Conservation (phyloP, 352 stramenopile species). For the Phytopythium helicoides region DNA sequence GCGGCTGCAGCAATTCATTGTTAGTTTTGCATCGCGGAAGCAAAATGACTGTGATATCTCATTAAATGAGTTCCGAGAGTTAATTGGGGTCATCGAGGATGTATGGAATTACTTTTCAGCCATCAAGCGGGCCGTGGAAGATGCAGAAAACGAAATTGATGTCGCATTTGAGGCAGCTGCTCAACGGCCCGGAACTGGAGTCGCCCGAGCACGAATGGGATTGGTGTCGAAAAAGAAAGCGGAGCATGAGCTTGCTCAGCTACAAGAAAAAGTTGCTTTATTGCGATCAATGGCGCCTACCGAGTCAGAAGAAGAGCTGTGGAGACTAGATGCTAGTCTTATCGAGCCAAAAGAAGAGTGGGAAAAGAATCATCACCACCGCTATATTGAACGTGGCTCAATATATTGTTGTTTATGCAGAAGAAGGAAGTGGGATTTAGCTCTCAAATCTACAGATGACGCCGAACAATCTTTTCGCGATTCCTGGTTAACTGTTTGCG, state of each 20-base stretch:
- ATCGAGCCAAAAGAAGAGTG: conserved; percentile 50
- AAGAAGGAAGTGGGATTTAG: conserved; percentile 57
- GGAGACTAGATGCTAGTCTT: conserved; percentile 12
- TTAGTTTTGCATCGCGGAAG: conserved; percentile 44
- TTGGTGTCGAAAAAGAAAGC: conserved; percentile 60
- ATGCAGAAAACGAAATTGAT: conserved; percentile 63
- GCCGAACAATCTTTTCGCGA: conserved; percentile 39
- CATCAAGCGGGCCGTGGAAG: conserved; percentile 43
- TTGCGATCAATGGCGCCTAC: conserved; percentile 20
- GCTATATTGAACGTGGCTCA: conserved; percentile 54
- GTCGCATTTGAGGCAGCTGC: conserved; percentile 24
- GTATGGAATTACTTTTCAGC: conserved; percentile 40
- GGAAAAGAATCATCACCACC: conserved; percentile 71
- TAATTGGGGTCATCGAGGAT: conserved; percentile 58
- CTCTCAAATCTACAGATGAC: conserved; percentile 40
- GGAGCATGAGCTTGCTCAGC: conserved; percentile 39
- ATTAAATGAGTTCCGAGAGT: conserved; percentile 42
- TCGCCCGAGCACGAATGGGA: conserved; percentile 30
- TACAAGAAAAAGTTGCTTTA: conserved; percentile 39
- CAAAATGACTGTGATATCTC: conserved; percentile 23
- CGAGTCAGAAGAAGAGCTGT: conserved; percentile 17
- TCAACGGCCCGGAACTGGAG: conserved; percentile 7
- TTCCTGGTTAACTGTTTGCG: conserved; percentile 27
- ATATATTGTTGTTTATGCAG: conserved; percentile 70
- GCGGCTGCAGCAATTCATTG: conserved; percentile 57